Evolutionary conservation across 306 rosid genomes (phyloP).

Genomic region (Gastrolobium bilobum): DNA sequence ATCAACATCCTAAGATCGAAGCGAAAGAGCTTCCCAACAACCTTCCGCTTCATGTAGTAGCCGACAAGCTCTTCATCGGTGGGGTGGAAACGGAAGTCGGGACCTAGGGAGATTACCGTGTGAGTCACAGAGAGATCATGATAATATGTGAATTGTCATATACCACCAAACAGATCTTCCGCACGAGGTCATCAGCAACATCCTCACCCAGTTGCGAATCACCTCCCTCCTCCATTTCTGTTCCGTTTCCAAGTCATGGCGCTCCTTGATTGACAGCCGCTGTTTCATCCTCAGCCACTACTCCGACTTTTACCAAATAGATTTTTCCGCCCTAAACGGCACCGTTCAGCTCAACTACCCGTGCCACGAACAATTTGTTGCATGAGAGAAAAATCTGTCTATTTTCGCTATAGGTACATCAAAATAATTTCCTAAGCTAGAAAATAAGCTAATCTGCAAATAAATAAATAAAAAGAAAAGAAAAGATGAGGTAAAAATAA

Average conservation of each 20-base stretch:
- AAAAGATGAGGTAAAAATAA: no score
- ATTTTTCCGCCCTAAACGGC: constrained; percentile 43
- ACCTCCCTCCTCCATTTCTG: constrained; percentile 58
- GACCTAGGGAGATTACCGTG: constrained; percentile 66
- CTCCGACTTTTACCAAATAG: constrained; percentile 53
- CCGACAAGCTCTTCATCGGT: constrained; percentile 88
- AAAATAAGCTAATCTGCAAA: no score
- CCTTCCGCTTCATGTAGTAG: constrained; percentile 80
- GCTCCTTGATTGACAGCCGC: constrained; percentile 59
- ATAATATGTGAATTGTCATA: no score
- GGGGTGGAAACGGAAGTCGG: constrained; percentile 97
- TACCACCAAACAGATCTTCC: constrained; percentile 78
- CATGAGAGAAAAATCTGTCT: no score
- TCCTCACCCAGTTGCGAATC: constrained; percentile 57
- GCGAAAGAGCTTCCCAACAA: constrained; percentile 58
- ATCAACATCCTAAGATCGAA: constrained; percentile 69
- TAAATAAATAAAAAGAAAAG: no score
- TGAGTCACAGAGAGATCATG: neutral
- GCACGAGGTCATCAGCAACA: constrained; percentile 60
- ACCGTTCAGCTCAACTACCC: constrained; percentile 68
- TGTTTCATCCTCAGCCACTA: constrained; percentile 56
- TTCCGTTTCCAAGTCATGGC: constrained; percentile 55
- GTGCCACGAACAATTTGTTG: no score
- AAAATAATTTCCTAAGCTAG: no score
- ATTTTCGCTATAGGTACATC: no score